phyloP scores from a whole-genome alignment of 768 basidiomycete species.

The Leucocoprinus sp. region DNA sequence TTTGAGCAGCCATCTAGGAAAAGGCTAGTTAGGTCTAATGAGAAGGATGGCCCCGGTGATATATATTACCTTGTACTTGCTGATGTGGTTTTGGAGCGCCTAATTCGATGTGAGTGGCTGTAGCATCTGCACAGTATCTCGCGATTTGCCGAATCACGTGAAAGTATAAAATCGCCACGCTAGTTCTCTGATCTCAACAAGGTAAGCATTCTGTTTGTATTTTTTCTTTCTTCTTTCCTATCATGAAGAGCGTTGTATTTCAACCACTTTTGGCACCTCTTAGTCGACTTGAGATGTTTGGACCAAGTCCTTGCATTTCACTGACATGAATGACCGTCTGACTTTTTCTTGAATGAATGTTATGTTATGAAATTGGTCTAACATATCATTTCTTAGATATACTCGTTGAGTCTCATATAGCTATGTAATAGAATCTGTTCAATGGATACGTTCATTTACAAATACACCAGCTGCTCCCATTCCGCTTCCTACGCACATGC shows the following conservation, averaged over 20 bases:
- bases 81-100: conserved; percentile 20
- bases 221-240: conserved; percentile 18
- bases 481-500: conserved; percentile 73
- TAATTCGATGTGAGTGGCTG: conserved; percentile 22
- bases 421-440: conserved; percentile 9
- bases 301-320: conserved; percentile 37
- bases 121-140: conserved; percentile 25
- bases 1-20: conserved; percentile 68
- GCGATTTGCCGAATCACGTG: conserved; percentile 23
- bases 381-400: too few species aligned
- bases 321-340: conserved; percentile 85
- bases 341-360: conserved; percentile 38
- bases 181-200: not conserved
- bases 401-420: not conserved
- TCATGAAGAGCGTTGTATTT: conserved; percentile 77
- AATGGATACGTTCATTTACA: conserved; percentile 50
- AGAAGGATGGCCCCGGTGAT: too few species aligned
- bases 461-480: conserved; percentile 85
- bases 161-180: conserved; percentile 10
- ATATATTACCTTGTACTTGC: conserved; percentile 23
- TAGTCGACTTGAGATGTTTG: conserved; percentile 61
- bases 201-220: conserved; percentile 19
- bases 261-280: conserved; percentile 81
- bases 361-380: too few species aligned
- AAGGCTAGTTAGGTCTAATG: too few species aligned